Base-by-base conservation (phyloP, 2,329 filamentous ascomycete genomes). In the Aspergillus vadensis region DNA sequence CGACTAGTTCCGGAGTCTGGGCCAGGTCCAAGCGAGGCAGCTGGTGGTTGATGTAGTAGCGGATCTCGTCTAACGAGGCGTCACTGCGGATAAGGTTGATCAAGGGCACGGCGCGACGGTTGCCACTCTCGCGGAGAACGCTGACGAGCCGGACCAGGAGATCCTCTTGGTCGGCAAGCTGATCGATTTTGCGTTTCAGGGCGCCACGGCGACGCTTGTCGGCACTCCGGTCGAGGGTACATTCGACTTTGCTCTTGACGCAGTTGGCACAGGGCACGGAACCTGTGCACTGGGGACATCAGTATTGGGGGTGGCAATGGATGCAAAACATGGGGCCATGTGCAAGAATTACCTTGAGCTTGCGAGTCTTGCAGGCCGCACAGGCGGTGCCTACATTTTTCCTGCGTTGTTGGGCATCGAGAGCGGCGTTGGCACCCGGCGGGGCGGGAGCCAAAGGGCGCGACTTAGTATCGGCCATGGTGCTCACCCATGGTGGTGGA, bases 81-180 rank as follows among this genome's bases (percentile, higher is more conserved):
- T 72, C 61, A 43, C 63, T 69, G 32, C 70, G 71, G 47, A 73
- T 67, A 4, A 73, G 57, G 43, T 68, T 69, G 10, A 72, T 32
- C 21, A 73, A 60, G 9, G 66, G 69, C 2, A 62, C 57, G 23
- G 63, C 63, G 38, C 58, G 59, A 39, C 51, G 59, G 17, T 64
- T 63, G 51, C 63, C 64, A 25, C 59, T 63, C 36, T 72, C 68
- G 30, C 64, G 70, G 5, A 74, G 59, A 5, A 65, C 61, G 6
- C 44, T 38, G 21, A 73, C 58, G n/a, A 74, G 63, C 2, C 62
- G 64, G n/a, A 68, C 44, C 7, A 74, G 55, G 2, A 73, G 54
- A 5, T 69, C 62, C 21, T 70, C 65, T 17, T 71, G 66, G 10
- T 73, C 67, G 39, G 70, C 68, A 3, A 72, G 59, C 12, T 65